These are phyloP conservation scores for Ophiobolus disseminans DNA, from an alignment of 2,329 filamentous ascomycete genomes.

Conservation along the genomic window DNA sequence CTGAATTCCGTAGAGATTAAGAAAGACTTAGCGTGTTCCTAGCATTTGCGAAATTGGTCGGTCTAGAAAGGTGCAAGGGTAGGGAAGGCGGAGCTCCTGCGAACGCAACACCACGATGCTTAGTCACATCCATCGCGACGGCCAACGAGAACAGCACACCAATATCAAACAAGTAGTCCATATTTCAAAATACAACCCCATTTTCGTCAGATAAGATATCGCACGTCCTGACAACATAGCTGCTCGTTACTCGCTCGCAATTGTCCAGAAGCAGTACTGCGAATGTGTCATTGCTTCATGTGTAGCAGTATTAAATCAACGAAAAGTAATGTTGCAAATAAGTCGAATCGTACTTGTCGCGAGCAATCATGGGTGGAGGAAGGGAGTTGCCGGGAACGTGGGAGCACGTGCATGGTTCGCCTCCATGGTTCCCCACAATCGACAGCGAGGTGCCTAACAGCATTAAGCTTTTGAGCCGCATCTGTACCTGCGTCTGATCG, in stretches of 20 bases:
- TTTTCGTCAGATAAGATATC: too few relatives aligned
- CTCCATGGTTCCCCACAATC: constrained; percentile 40
- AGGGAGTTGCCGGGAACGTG: constrained; percentile 16
- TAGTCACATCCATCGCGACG: constrained; percentile 9
- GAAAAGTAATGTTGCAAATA: background rate
- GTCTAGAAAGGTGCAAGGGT: background rate
- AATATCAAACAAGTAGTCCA: background rate
- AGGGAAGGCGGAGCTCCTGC: background rate
- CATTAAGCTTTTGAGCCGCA: constrained; percentile 48
- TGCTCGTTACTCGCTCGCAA: too few relatives aligned
- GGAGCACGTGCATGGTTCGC: constrained; percentile 33
- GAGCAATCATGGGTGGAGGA: background rate
- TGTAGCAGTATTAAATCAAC: too few relatives aligned
- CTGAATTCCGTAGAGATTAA: too few relatives aligned
- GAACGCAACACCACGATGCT: constrained; percentile 13
- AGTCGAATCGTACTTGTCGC: background rate
- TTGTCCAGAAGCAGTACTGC: too few relatives aligned
- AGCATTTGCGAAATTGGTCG: too few relatives aligned
- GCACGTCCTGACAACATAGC: background rate
- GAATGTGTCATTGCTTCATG: too few relatives aligned
- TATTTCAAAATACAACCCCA: too few relatives aligned
- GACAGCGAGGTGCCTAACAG: constrained; percentile 30
- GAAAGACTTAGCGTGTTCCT: too few relatives aligned
- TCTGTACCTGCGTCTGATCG: constrained; percentile 46
- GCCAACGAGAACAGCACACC: background rate